These are phyloP conservation scores for Botrytis medusae DNA, from an alignment of 2,329 filamentous ascomycete genomes.

Conservation along the genomic window DNA sequence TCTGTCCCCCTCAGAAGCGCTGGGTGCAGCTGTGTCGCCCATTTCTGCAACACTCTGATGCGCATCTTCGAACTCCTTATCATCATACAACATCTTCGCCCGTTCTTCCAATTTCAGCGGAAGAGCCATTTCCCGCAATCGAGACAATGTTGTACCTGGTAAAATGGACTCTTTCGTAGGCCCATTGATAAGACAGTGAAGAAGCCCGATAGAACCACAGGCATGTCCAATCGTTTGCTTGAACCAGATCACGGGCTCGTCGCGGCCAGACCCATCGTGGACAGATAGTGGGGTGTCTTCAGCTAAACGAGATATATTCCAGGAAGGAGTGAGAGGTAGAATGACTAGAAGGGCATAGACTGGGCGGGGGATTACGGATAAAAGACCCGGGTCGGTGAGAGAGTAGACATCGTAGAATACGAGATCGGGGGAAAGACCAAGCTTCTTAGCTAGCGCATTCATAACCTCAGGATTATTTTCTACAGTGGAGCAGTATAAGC, in stretches of 20 bases:
- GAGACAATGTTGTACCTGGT: slow-evolving; percentile 61
- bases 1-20: slow-evolving; percentile 62
- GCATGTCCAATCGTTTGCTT: slow-evolving; percentile 93
- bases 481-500: slow-evolving; percentile 35
- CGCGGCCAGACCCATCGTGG: slow-evolving; percentile 65
- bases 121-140: slow-evolving; percentile 55
- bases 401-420: slow-evolving; percentile 90
- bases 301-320: slow-evolving; percentile 71
- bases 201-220: slow-evolving; percentile 83
- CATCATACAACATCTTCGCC: slow-evolving; percentile 74
- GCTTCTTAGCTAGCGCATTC: slow-evolving; percentile 75
- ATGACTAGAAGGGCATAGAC: slow-evolving; percentile 87
- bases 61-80: slow-evolving; percentile 71
- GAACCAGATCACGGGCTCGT: slow-evolving; percentile 87
- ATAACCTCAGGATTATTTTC: slow-evolving; percentile 79
- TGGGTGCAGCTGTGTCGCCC: slow-evolving; percentile 76
- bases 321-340: slow-evolving; percentile 78
- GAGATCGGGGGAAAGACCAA: slow-evolving; percentile 75
- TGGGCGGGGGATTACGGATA: slow-evolving; percentile 84
- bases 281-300: slow-evolving; percentile 66
- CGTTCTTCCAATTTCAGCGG: slow-evolving; percentile 66
- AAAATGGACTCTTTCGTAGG: slow-evolving; percentile 59
- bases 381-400: slow-evolving; percentile 79
- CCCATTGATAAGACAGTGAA: slow-evolving; percentile 82
- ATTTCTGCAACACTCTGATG: slow-evolving; percentile 74